Conservation (phyloP, 1,139 yeast species). For the Citeromyces siamensis region DNA sequence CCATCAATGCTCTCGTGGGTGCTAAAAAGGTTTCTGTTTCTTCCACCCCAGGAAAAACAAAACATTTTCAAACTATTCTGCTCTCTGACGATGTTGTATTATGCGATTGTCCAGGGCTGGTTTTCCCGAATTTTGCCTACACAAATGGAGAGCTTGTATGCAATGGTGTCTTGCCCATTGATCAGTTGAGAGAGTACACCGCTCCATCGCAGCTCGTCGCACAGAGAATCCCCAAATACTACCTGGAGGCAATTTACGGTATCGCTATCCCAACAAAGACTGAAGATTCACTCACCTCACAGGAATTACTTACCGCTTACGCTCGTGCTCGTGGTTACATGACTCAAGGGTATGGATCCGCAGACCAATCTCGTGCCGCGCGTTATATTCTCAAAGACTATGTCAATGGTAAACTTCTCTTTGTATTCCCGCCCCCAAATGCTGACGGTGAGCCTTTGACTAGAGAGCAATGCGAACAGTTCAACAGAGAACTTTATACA, state of each 20-base stretch:
- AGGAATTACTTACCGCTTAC: conserved; percentile 81
- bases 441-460: conserved; percentile 31
- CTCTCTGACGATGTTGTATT: conserved; percentile 72
- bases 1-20: conserved; percentile 91
- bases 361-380: conserved; percentile 94
- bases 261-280: conserved; percentile 72
- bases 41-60: conserved; percentile 97
- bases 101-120: conserved; percentile 99
- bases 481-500: conserved; percentile 64
- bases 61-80: conserved; percentile 94
- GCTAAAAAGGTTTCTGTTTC: conserved; percentile 96
- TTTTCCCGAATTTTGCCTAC: conserved; percentile 95
- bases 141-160: conserved; percentile 96
- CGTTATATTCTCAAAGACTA: conserved; percentile 89
- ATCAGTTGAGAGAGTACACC: conserved; percentile 88
- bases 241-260: conserved; percentile 88
- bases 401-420: conserved; percentile 81
- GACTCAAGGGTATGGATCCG: conserved; percentile 96
- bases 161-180: conserved; percentile 96
- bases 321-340: conserved; percentile 96
- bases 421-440: conserved; percentile 81
- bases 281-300: conserved; percentile 87
- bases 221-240: conserved; percentile 80
- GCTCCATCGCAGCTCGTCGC: conserved; percentile 84
- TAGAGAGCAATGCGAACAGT: conserved; percentile 43